Evolutionary conservation across 805 yeast genomes (phyloP), one percentile per base, ranked within the genome.

Genomic region (Wickerhamomyces mucosus): DNA sequence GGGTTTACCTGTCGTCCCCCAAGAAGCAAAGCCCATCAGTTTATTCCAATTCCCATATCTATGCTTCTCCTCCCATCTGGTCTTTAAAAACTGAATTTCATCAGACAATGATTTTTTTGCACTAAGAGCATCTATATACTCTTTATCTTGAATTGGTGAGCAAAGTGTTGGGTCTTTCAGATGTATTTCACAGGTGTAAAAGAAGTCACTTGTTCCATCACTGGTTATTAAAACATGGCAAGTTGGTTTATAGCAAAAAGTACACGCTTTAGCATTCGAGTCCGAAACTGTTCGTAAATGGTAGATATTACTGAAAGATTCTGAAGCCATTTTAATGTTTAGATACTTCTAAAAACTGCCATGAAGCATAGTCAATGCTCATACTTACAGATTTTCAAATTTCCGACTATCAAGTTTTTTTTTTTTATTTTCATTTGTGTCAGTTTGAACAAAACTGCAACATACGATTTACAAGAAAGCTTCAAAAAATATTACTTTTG

Each of bases 161-260:
- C 53, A 52, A 33, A 50, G 49, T 1, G 42, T 11, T 1, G 41
- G 8, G 23, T 50, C 55, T 16, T 29, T 37, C 6, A 48, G 25
- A 28, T 50, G 55, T 4, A 25, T n/a, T 14, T 44, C 53, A 31
- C 55, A 50, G 3, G 50, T 44, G 31, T 48, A 48, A 27, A 46
- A 46, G 34, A 46, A 46, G 31, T 46, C 51, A 18, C 37, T 31
- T 33, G 4, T 19, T 12, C 44, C 46, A 28, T 50, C 53, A 11
- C 40, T 31, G 0, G 55, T 44, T 15, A 50, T 41, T 2, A 50
- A 34, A 1, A 50, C 55, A 5, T 46, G 31, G 2, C 37, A 29
- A 6, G 53, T 37, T 11, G 52, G 50, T 18, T 48, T 50, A 33
- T 32, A 50, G 29, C 55, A 50, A 32, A 50, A 46, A 2, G 41